Conservation (phyloP, 2,329 filamentous ascomycete species). For the Monilinia polystroma region DNA sequence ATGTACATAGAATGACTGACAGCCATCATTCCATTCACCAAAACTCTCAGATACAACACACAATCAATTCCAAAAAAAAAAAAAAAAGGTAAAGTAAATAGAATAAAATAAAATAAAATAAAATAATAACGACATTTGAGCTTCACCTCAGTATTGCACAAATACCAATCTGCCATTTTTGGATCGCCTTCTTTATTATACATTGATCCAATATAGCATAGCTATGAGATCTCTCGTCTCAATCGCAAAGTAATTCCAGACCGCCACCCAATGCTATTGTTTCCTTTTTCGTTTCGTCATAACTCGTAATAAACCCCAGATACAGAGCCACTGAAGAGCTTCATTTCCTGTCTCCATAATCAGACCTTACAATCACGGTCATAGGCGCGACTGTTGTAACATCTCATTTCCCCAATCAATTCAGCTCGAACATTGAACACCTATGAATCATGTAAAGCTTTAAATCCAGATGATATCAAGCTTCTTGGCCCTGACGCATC, state of each 20-base stretch:
- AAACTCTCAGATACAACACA: background rate
- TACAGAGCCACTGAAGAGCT: background rate
- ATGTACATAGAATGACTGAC: background rate
- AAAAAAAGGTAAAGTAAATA: too few species aligned
- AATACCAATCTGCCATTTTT: background rate
- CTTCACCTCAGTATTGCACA: background rate
- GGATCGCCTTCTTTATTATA: slow-evolving; percentile 20
- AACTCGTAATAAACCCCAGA: slow-evolving; percentile 11
- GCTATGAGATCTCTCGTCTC: slow-evolving; percentile 12
- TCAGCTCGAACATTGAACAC: background rate
- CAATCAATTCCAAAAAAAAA: background rate
- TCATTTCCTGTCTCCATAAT: background rate
- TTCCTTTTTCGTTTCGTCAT: slow-evolving; percentile 13
- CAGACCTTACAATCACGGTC: background rate
- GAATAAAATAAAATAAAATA: too few species aligned
- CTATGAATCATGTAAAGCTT: slow-evolving; percentile 48
- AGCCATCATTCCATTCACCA: background rate
- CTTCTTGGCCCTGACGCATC: slow-evolving; percentile 63
- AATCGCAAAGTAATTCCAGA: background rate
- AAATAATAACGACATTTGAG: background rate
- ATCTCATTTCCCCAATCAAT: background rate
- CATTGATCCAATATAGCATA: slow-evolving; percentile 10
- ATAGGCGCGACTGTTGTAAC: background rate
- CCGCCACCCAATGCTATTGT: slow-evolving; percentile 1
- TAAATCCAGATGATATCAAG: slow-evolving; percentile 58